A percentile compares a stretch with the other conserved stretches of the same genome.
Evolutionary conservation across 805 yeast species (phyloP).

Genomic region (Candida wancherniae): DNA sequence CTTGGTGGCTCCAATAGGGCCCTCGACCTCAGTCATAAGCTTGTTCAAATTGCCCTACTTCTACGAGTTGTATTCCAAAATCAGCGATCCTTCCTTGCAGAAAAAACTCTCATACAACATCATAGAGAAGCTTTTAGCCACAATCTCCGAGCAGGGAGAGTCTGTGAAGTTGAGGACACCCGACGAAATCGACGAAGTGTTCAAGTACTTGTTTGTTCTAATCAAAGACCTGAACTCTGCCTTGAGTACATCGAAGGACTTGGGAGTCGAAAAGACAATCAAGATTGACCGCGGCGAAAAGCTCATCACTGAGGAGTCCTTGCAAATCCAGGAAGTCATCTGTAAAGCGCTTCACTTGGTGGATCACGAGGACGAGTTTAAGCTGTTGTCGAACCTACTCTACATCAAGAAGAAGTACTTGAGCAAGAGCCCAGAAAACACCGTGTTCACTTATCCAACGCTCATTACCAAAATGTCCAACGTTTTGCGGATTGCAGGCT

Average conservation of each 20-base stretch:
- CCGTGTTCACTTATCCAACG: constrained; percentile 71
- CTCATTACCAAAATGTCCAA: constrained; percentile 58
- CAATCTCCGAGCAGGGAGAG: constrained; percentile 24
- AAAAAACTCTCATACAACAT: constrained; percentile 57
- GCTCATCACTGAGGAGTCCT: constrained; percentile 32
- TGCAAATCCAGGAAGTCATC: constrained; percentile 52
- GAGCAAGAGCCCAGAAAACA: constrained; percentile 49
- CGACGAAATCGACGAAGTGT: constrained; percentile 55
- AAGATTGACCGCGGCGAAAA: constrained; percentile 26
- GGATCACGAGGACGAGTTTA: constrained; percentile 40
- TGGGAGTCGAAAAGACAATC: constrained; percentile 36
- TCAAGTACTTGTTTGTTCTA: constrained; percentile 53
- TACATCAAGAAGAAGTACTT: constrained; percentile 42
- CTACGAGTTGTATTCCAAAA: constrained; percentile 45
- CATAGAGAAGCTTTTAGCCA: constrained; percentile 48
- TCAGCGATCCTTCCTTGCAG: constrained; percentile 50
- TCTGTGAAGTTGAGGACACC: constrained; percentile 22
- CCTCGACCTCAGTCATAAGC: constrained; percentile 35
- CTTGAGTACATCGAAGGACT: constrained; percentile 31
- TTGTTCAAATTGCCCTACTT: constrained; percentile 47
- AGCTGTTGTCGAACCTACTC: constrained; percentile 29
- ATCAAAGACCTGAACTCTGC: constrained; percentile 35
- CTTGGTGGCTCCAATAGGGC: constrained; percentile 45
- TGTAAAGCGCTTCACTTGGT: constrained; percentile 69
- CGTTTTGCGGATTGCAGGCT: constrained; percentile 47